A percentile compares a stretch with the other conserved stretches of the same genome.
Conservation (phyloP, 2,329 filamentous ascomycete genomes). For the Paracoccidioides lutzii region DNA sequence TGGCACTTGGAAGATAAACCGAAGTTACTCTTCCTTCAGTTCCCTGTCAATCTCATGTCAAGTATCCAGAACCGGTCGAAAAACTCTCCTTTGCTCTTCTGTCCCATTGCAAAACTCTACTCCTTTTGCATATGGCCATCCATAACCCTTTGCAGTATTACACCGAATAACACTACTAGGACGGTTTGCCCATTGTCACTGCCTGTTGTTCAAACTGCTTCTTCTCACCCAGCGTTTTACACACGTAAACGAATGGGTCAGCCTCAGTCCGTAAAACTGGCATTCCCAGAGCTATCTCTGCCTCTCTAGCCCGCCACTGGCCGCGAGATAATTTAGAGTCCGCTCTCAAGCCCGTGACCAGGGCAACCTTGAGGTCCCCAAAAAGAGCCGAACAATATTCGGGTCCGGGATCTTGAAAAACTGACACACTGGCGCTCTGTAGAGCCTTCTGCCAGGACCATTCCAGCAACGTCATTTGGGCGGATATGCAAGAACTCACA, state of each 20-base stretch:
- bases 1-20: constrained; percentile 19
- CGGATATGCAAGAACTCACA: constrained; percentile 27
- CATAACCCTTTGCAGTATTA: constrained; percentile 21
- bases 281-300: constrained; percentile 17
- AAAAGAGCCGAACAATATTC: constrained; percentile 20
- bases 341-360: constrained; percentile 21
- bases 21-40: constrained; percentile 22
- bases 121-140: constrained; percentile 21
- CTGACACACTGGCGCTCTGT: constrained; percentile 21
- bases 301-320: constrained; percentile 23
- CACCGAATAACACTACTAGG: constrained; percentile 28
- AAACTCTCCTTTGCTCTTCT: constrained; percentile 17
- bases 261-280: constrained; percentile 15
- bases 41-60: constrained; percentile 19
- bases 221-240: constrained; percentile 18
- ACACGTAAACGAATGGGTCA: constrained; percentile 14
- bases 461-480: constrained; percentile 19
- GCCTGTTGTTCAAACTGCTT: constrained; percentile 19
- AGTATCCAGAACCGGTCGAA: constrained; percentile 19
- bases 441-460: constrained; percentile 26
- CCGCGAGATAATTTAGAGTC: constrained; percentile 20
- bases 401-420: constrained; percentile 22
- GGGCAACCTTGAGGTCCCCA: constrained; percentile 19
- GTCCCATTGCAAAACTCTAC: constrained; percentile 24
- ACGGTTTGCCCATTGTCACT: constrained; percentile 18